These are phyloP conservation scores for Tephrocybe rancida DNA, from an alignment of 768 basidiomycete genomes.

Conservation along the genomic window DNA sequence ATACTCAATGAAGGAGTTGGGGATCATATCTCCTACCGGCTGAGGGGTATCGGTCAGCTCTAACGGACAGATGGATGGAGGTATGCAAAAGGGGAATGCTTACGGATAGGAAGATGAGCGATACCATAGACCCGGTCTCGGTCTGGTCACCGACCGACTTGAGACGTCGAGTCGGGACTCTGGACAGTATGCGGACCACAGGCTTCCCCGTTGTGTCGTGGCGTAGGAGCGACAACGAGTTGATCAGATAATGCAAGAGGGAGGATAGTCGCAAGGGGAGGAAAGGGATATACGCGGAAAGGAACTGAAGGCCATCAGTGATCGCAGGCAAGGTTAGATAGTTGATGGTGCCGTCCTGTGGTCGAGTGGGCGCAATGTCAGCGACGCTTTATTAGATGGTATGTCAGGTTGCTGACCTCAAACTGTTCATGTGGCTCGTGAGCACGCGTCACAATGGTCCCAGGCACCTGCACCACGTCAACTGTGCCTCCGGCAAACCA, in stretches of 20 bases:
- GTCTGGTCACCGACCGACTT: slow-evolving; percentile 64
- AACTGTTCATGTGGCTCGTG: slow-evolving; percentile 69
- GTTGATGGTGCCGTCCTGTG: slow-evolving; percentile 84
- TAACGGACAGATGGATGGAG: neutral
- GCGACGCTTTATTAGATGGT: neutral
- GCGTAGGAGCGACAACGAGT: slow-evolving; percentile 56
- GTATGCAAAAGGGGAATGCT: slow-evolving; percentile 25
- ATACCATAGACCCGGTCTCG: slow-evolving; percentile 65
- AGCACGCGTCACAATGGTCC: slow-evolving; percentile 63
- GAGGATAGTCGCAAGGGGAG: slow-evolving; percentile 75
- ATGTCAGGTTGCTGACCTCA: slow-evolving; percentile 51
- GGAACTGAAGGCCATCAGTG: slow-evolving; percentile 75
- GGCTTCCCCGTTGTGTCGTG: slow-evolving; percentile 63
- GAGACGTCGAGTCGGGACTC: slow-evolving; percentile 52
- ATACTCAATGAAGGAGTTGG: slow-evolving; percentile 75
- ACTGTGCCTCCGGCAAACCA: slow-evolving; percentile 90
- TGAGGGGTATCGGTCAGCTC: slow-evolving; percentile 25
- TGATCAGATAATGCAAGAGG: slow-evolving; percentile 62
- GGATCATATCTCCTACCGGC: slow-evolving; percentile 68
- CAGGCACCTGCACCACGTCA: slow-evolving; percentile 83
- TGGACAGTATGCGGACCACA: slow-evolving; percentile 71
- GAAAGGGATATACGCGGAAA: slow-evolving; percentile 79
- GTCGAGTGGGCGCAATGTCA: neutral
- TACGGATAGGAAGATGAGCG: slow-evolving; percentile 66
- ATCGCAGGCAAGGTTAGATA: slow-evolving; percentile 78